Evolutionary conservation across 768 basidiomycete genomes (phyloP), one percentile per base, ranked within the genome.

Genomic region (Russula sp.): DNA sequence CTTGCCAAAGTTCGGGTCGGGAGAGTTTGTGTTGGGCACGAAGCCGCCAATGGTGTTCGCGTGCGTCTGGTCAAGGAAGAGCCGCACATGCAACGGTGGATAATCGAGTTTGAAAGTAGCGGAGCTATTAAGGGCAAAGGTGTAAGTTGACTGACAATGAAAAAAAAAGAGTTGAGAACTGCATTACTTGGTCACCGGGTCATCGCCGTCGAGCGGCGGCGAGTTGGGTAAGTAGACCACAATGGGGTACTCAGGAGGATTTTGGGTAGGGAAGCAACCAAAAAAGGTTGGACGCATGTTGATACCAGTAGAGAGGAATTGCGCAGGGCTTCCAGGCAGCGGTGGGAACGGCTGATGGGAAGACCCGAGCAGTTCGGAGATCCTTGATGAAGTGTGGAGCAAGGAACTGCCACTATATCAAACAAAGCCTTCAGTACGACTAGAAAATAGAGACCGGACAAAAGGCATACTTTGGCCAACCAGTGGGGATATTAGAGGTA

Each of bases 171-270:
- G 25, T 2, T 35, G n/a, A 56, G 35, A 59, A 4, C 7, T 53
- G 25, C 14, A 13, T 64, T 71, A 87, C 87, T 90, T 84, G n/a
- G 83, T 77, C 20, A 84, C 80, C 13, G 88, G 86, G 58, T 79
- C 69, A 60, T 76, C 78, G 25, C 85, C 86, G 58, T 77, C 78
- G 20, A 84, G 66, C 3, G 86, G 86, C n/a, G 89, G 87, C 35
- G 87, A 79, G 70, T 87, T 89, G 7, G 91, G 90, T 7, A 92
- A 75, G 68, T 88, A 90, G 46, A 92, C 79, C 43, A 92, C 72
- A 20, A 92, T 65, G 0, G 89, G 89, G 64, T 79, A 87, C 59
- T 82, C 80, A 1, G 81, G 73, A 14, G 84, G 79, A 5, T 32
- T 71, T 49, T 78, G 70, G 3, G 57, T 69, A 16, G 84, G 80